Percentiles rank a stretch among this genome's conserved stretches.
Evolutionary conservation across 257 asterid genomes (phyloP).

Genomic region (Salvia rosmarinus): DNA sequence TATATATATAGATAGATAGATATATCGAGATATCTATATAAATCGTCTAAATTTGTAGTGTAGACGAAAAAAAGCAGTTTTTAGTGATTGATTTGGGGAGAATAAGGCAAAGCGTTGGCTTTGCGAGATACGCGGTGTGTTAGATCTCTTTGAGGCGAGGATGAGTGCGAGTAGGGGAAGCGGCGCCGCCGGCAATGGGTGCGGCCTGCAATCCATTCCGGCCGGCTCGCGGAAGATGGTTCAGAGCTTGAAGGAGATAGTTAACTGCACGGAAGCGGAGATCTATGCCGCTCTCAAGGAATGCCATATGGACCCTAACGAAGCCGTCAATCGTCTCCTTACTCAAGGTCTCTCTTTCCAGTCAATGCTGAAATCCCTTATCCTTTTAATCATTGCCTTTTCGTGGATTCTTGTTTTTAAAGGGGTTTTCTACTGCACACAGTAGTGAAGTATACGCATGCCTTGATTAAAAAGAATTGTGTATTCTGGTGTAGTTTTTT

Average conservation of each 20-base stretch:
- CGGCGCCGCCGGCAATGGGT: slow-evolving; percentile 50
- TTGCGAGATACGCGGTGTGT: slow-evolving; percentile 29
- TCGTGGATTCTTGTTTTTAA: not conserved
- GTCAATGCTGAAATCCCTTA: slow-evolving; percentile 20
- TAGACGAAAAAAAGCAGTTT: not conserved
- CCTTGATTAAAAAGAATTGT: slow-evolving; percentile 7
- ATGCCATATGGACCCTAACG: slow-evolving; percentile 99
- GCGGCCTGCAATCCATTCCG: slow-evolving; percentile 64
- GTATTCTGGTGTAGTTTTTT: not conserved
- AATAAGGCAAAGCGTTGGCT: slow-evolving; percentile 39
- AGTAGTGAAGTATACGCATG: slow-evolving; percentile 5
- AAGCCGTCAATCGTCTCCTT: slow-evolving; percentile 84
- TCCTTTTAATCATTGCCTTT: not conserved
- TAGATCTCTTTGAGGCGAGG: slow-evolving; percentile 48
- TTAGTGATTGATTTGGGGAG: slow-evolving; percentile 33
- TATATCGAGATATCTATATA: not conserved
- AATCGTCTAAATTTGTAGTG: not conserved
- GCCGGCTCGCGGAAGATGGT: slow-evolving; percentile 80
- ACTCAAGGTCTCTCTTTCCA: slow-evolving; percentile 64
- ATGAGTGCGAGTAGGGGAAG: slow-evolving; percentile 57
- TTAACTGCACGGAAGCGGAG: slow-evolving; percentile 81
- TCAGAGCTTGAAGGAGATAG: slow-evolving; percentile 91
- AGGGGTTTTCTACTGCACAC: not conserved
- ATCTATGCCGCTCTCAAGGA: slow-evolving; percentile 95
- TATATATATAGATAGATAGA: not conserved